Evolutionary conservation across 768 basidiomycete species (phyloP), one percentile per base, ranked within the genome.

Genomic region (Suillus weaverae): DNA sequence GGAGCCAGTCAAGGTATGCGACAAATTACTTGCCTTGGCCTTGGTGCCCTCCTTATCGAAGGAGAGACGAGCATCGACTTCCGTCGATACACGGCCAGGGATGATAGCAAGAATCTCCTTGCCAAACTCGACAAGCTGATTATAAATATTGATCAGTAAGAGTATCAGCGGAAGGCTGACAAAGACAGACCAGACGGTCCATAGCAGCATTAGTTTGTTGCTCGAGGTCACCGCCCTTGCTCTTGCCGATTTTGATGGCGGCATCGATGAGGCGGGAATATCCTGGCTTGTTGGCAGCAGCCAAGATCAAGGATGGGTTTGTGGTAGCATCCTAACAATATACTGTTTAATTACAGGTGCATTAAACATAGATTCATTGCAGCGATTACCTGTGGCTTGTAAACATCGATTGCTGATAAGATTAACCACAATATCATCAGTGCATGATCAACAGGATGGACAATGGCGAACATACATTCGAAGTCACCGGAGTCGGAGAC

Each of bases 401-500:
- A 98, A 67, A 85, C 89, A 81, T 89, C 95, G 84, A 98, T 97
- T 69, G 91, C 94, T 95, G 77, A 68, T 71, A 67, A 68, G 68
- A 74, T 75, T 62, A 64, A 9, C 33, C 62, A 64, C 64, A 68
- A 73, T 48, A n/a, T n/a, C n/a, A 77, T 72, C 46, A 71, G 57
- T 62, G 67, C 63, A 68, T 75, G 62, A 74, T 69, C 26, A 53
- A 39, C 54, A 57, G 50, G 68, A 43, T 50, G 18, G 10, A 39
- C 48, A 30, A 59, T 16, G 65, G 48, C 11, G 30, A 5, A 70
- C 81, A 73, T 64, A 83, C 94, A 85, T 80, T 92, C 93, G 75
- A 97, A 97, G 80, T 97, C 96, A 62, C 96, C 97, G 64, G 95
- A 96, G 84, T 99, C 97, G 56, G 94, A 95, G 74, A 97, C 95